phyloP scores from a whole-genome alignment of 805 yeast genomes.

The Saccharomycopsis sp. region DNA sequence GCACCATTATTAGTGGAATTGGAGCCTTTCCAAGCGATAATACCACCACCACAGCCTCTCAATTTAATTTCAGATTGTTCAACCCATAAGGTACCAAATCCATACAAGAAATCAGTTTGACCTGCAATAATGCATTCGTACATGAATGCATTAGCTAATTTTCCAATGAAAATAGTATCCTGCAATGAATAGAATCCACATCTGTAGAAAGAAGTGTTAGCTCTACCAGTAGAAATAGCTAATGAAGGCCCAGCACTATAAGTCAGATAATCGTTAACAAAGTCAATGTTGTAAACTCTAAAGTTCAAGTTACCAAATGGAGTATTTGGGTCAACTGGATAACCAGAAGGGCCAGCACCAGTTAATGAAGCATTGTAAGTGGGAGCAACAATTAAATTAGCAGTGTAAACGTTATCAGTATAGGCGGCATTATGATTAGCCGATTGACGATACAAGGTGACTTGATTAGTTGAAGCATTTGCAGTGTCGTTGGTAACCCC shows the following conservation, averaged over 20 bases:
- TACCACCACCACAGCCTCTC: conserved; percentile 12
- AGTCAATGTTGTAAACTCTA: conserved; percentile 9
- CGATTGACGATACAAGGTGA: background rate
- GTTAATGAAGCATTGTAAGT: conserved; percentile 7
- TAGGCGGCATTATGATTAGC: conserved; percentile 7
- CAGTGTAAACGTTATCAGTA: conserved; percentile 7
- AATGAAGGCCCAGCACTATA: conserved; percentile 5
- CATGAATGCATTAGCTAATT: conserved; percentile 2
- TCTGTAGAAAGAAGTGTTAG: conserved; percentile 7
- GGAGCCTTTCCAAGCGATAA: conserved; percentile 13
- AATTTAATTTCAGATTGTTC: conserved; percentile 1
- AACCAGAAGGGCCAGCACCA: conserved; percentile 11
- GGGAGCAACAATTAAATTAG: conserved; percentile 11
- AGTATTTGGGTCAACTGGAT: conserved; percentile 3
- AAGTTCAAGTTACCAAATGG: conserved; percentile 6
- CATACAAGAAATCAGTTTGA: conserved; percentile 12
- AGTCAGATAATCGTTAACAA: conserved; percentile 2
- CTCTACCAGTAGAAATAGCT: conserved; percentile 2
- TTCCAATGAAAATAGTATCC: conserved; percentile 10
- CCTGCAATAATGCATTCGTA: conserved; percentile 11
- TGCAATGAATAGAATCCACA: conserved; percentile 15
- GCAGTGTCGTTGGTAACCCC: conserved; percentile 5
- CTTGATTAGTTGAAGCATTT: background rate
- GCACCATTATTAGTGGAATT: conserved; percentile 1
- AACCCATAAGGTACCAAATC: conserved; percentile 12